phyloP scores from a whole-genome alignment of 352 stramenopile species.

The Phytophthora syringae region DNA sequence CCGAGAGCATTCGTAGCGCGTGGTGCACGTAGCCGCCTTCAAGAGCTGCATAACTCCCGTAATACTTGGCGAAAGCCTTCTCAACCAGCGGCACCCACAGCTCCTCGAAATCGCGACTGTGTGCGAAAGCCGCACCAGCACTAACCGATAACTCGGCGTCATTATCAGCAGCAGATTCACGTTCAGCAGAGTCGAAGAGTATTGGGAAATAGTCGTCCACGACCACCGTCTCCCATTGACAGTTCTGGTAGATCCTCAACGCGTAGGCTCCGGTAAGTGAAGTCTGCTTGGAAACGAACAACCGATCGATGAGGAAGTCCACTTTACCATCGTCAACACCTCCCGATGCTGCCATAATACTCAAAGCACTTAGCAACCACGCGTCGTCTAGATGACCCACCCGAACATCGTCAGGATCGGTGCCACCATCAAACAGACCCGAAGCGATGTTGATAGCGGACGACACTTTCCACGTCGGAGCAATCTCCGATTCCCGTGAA shows the following conservation, averaged over 20 bases:
- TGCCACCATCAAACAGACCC: slow-evolving; percentile 92
- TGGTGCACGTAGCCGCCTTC: slow-evolving; percentile 92
- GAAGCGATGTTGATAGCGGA: slow-evolving; percentile 89
- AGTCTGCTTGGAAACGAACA: slow-evolving; percentile 92
- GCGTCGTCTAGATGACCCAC: slow-evolving; percentile 85
- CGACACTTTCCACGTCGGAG: slow-evolving; percentile 80
- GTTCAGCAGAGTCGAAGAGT: slow-evolving; percentile 48
- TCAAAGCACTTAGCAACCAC: slow-evolving; percentile 92
- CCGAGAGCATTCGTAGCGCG: slow-evolving; percentile 87
- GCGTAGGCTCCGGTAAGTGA: slow-evolving; percentile 93
- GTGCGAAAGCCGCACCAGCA: slow-evolving; percentile 86
- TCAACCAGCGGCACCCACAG: slow-evolving; percentile 94
- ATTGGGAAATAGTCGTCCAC: slow-evolving; percentile 93
- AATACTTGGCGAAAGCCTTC: slow-evolving; percentile 94
- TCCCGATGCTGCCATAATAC: slow-evolving; percentile 90
- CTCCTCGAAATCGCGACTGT: slow-evolving; percentile 90
- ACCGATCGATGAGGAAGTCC: slow-evolving; percentile 85
- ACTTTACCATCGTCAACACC: slow-evolving; percentile 90
- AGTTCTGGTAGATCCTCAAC: slow-evolving; percentile 92
- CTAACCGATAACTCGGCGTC: slow-evolving; percentile 37
- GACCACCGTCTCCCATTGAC: slow-evolving; percentile 93
- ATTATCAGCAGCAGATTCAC: slow-evolving; percentile 15
- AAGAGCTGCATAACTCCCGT: slow-evolving; percentile 87
- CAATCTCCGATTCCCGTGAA: slow-evolving; percentile 52
- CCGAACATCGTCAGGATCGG: slow-evolving; percentile 91